A percentile compares a stretch with the other conserved stretches of the same genome.
These are phyloP conservation scores for Dryas integrifolia DNA, from an alignment of 331 rosid genomes.

Conservation along the genomic window DNA sequence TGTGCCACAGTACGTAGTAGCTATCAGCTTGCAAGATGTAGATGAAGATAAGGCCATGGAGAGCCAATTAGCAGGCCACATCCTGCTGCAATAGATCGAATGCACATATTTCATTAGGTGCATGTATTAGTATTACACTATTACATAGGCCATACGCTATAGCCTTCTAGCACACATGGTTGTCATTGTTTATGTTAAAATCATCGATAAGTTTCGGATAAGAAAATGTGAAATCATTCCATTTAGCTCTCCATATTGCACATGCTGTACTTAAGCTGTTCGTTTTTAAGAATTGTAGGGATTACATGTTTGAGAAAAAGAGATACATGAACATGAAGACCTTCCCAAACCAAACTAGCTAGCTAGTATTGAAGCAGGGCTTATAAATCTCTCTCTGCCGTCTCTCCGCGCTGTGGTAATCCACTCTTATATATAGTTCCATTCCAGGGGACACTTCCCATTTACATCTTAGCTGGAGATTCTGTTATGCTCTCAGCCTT, in stretches of 20 bases:
- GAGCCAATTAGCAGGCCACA: no score
- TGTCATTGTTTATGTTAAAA: no score
- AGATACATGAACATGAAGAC: not conserved
- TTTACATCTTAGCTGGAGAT: conserved; percentile 2
- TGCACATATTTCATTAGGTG: no score
- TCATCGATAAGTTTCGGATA: no score
- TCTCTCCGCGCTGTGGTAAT: not conserved
- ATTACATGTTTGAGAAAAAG: not conserved
- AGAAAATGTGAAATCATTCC: no score
- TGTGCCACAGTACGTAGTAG: no score
- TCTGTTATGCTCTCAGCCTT: not conserved
- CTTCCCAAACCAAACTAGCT: not conserved
- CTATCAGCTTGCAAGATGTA: no score
- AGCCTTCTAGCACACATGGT: no score
- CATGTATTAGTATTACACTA: no score
- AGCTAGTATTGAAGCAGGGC: not conserved
- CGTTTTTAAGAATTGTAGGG: not conserved
- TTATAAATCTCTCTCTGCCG: not conserved
- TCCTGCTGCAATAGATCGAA: no score
- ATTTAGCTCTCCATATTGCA: not conserved
- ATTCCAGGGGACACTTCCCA: not conserved
- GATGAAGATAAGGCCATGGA: no score
- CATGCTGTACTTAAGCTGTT: not conserved
- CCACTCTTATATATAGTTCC: not conserved
- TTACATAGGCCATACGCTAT: no score